A percentile compares a stretch with the other conserved stretches of the same genome.
Conservation (phyloP, 495 filamentous ascomycete genomes). For the Jackrogersella minutella region DNA sequence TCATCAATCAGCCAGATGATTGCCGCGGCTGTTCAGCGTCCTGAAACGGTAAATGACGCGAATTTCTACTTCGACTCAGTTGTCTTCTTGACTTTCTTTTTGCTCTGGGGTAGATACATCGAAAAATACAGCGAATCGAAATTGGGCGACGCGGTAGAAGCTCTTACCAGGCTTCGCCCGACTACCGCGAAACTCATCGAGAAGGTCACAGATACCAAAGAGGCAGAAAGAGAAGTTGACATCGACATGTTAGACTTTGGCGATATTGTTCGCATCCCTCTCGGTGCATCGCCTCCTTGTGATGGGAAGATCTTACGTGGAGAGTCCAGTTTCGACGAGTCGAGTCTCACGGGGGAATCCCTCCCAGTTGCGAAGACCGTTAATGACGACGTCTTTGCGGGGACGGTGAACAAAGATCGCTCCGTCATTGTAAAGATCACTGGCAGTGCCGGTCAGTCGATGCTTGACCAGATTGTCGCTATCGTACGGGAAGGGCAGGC, state of each 20-base stretch:
- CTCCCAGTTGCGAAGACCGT: conserved; percentile 71
- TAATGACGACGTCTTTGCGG: conserved; percentile 81
- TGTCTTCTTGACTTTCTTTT: conserved; percentile 91
- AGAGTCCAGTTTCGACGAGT: conserved; percentile 81
- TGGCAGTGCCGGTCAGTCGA: conserved; percentile 75
- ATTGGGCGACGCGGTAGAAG: conserved; percentile 86
- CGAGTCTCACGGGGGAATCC: conserved; percentile 90
- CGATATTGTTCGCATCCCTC: conserved; percentile 76
- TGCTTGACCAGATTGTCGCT: conserved; percentile 91
- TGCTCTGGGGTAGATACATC: conserved; percentile 78
- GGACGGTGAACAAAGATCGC: conserved; percentile 82
- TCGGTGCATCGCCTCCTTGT: conserved; percentile 84
- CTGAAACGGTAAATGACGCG: conserved; percentile 52
- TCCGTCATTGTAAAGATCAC: conserved; percentile 76
- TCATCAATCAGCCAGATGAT: conserved; percentile 82
- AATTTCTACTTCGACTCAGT: conserved; percentile 93
- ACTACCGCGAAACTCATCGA: conserved; percentile 77
- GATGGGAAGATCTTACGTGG: conserved; percentile 77
- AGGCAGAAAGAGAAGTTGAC: conserved; percentile 54
- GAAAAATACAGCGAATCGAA: conserved; percentile 94
- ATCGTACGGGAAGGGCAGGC: conserved; percentile 93
- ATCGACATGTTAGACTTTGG: conserved; percentile 86
- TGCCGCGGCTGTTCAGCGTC: conserved; percentile 63
- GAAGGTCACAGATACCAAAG: conserved; percentile 44
- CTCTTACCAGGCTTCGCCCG: conserved; percentile 80